Percentiles rank a stretch among this genome's conserved stretches.
phyloP scores from a whole-genome alignment of 192 early-diverging fungal species.

The Obelidium mucronatum region DNA sequence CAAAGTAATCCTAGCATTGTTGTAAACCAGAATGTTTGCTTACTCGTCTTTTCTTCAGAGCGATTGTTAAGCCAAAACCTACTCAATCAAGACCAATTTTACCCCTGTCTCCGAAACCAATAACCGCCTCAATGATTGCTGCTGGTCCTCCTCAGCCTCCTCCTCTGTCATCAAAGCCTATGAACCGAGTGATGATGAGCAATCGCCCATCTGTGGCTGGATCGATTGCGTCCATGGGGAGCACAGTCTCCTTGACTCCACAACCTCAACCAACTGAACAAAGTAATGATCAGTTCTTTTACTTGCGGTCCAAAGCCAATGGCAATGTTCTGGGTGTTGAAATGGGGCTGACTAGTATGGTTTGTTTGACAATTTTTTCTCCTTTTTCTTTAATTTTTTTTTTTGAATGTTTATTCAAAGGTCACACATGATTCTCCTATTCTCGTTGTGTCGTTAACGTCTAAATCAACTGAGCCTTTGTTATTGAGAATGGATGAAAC shows the following conservation, averaged over 20 bases:
- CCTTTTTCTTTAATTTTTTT: background rate
- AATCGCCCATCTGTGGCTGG: conserved; percentile 2
- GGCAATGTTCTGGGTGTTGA: conserved; percentile 35
- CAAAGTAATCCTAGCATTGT: conserved; percentile 9
- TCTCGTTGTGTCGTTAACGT: conserved; percentile 20
- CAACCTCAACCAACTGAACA: conserved; percentile 16
- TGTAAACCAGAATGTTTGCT: background rate
- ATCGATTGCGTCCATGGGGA: background rate
- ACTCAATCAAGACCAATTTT: background rate
- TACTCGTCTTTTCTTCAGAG: background rate
- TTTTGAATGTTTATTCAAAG: background rate
- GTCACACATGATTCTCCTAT: conserved; percentile 30
- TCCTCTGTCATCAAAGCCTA: conserved; percentile 13
- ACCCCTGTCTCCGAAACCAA: background rate
- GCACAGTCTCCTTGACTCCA: conserved; percentile 9
- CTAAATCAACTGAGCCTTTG: conserved; percentile 8
- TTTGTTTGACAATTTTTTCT: background rate
- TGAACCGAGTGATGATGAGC: background rate
- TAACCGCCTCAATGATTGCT: background rate
- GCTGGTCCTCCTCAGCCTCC: conserved; percentile 7
- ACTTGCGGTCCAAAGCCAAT: conserved; percentile 18
- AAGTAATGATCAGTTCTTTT: conserved; percentile 14
- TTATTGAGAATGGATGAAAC: conserved; percentile 1
- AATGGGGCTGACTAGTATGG: conserved; percentile 32
- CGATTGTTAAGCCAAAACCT: background rate